Evolutionary conservation across 768 basidiomycete genomes (phyloP), one percentile per base, ranked within the genome.

Genomic region (Lactarius hatsudake): DNA sequence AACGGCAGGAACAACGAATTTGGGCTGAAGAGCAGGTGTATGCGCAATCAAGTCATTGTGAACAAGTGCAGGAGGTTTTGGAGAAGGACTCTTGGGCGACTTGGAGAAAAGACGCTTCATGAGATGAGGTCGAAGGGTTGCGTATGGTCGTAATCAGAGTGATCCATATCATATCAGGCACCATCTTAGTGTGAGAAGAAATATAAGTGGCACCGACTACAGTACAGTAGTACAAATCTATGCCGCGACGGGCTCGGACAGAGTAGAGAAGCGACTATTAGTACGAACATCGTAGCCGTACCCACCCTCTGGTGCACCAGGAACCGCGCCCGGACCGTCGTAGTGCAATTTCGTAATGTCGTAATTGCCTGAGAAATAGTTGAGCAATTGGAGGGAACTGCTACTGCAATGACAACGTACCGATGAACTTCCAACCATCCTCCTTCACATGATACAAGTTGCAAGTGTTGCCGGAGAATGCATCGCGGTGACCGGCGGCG

Each of bases 361-460:
- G 81, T 94, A 96, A 81, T 95, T 96, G 67, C 91, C 94, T 96
- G 75, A 6, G 63, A 51, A 40, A 43, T 59, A 53, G 72, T 63
- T 74, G 30, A 66, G 66, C 26, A 40, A 23, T 55, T 55, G 66
- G 28, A 53, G n/a, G 53, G 23, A 60, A 59, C 38, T 42, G 9
- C 40, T 26, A 57, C 28, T 51, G 32, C 56, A 48, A 26, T 15
- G 56, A 51, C 43, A 57, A 80, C 86, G 48, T 74, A 94, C 95
- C 93, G 73, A 98, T 91, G 81, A 98, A 98, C 70, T 88, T 83
- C 97, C 97, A 99, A 6, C 96, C 96, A 66, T 91, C 84, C 76
- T 96, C 88, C 76, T 94, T 90, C 74, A 99, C 93, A 68, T 97
- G 95, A 76, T 93, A 99, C 45, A 99, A 81, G 79, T 98, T 99